Percentiles rank a stretch among this genome's conserved stretches.
These are phyloP conservation scores for Teratosphaeria pseudoeucalypti DNA, from an alignment of 2,329 filamentous ascomycete species.

Conservation along the genomic window DNA sequence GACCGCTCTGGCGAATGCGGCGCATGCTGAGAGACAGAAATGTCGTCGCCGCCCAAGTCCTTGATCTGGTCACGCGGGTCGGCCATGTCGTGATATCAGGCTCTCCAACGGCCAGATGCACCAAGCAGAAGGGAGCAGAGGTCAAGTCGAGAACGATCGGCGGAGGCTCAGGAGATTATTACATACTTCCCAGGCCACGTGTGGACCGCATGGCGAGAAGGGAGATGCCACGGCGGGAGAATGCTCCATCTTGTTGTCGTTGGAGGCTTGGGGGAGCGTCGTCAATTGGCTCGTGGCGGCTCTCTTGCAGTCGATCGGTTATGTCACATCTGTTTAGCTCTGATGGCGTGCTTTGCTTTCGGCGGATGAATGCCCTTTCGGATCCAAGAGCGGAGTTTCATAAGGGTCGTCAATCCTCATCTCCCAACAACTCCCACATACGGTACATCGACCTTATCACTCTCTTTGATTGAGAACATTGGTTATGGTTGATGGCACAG, in stretches of 20 bases:
- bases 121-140: background rate
- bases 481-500: too few relatives aligned
- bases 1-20: conserved; percentile 8
- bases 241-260: background rate
- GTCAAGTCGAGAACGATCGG: background rate
- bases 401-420: background rate
- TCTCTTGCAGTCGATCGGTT: background rate
- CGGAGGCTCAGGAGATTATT: background rate
- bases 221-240: background rate
- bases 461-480: too few relatives aligned
- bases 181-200: background rate
- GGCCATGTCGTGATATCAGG: background rate
- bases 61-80: background rate
- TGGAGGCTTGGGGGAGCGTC: background rate
- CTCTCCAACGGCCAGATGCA: background rate
- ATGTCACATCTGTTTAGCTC: background rate
- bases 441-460: too few relatives aligned
- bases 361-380: background rate
- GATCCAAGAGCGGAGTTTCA: background rate
- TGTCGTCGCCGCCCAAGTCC: conserved; percentile 2
- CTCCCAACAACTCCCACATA: too few relatives aligned
- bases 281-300: background rate
- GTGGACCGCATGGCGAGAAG: background rate
- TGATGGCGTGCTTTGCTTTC: background rate
- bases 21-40: background rate